Base-by-base conservation (phyloP, 1,284 basidiomycete species). In the Termitomyces sp. region DNA sequence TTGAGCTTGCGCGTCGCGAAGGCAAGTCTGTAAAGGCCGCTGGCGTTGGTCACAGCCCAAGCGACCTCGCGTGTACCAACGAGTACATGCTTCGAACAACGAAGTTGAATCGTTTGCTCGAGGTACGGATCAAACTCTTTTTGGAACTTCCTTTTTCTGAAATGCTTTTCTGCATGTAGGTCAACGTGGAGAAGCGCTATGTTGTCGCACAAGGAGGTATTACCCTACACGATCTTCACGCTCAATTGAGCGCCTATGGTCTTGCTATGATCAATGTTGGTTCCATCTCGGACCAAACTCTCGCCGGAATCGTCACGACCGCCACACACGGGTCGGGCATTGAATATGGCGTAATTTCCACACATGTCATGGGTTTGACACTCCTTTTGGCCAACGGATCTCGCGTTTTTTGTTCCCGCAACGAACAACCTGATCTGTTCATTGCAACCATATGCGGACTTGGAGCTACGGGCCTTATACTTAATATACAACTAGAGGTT, bases 231-330 rank as follows among this genome's bases (percentile, higher is more conserved):
- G 75, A 78, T 49, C 77, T 95, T 13, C 89, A 94, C 55, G 70
- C 66, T 37, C 73, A 73, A 21, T 86, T 98, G 49, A 83, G 79
- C 34, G 68, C 74, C n/a, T 74, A 86, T 60, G 77, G 78, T 28
- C 80, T 97, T 19, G 93, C 94, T 41, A 86, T 99, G 80, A 84
- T 82, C 64, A 97, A 93, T 68, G 79, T 98, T 57, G 97, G 97
- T 38, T 96, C 93, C 38, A 98, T 99, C 66, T 96, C 93, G 37
- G 93, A 97, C 69, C 96, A 98, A 70, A 94, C 94, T 2, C 79
- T 99, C 57, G 95, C 82, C n/a, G 96, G 96, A 31, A 83, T 95
- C 58, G 80, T 99, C 64, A 88, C 93, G 9, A 99, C 97, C 40
- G 93, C 93, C 3, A 95, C 95, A 0, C 96, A 99, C 73, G 96